Evolutionary conservation across 2,329 filamentous ascomycete species (phyloP), one percentile per base, ranked within the genome.

Genomic region (Juglanconis sp.): DNA sequence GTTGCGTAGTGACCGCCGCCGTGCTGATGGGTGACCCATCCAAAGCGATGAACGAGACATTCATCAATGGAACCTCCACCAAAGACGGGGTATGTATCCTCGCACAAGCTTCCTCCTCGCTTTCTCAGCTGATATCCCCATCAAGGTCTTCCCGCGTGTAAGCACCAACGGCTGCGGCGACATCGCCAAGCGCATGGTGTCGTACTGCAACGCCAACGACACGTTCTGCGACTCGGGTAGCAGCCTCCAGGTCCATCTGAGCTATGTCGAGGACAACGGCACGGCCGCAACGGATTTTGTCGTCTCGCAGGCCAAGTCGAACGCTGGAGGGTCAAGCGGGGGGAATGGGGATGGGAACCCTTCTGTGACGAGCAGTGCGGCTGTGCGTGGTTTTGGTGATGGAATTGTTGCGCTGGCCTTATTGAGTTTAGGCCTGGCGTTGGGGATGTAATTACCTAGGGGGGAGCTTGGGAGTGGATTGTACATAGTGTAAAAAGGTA

Each of bases 141-240:
- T 31, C 40, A 42, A 69, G 66, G 49, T 70, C 54, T 70, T 70
- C 49, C 64, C 66, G 24, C 67, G 69, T 4, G n/a, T 48, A 3
- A 58, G 65, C 47, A 44, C 59, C 15, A 53, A 64, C 5, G 59
- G 64, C 34, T 69, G 68, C 54, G 65, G 65, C 54, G 53, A 63
- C 5, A 67, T 66, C 49, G 59, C 64, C 9, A 56, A 57, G 38
- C 53, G 60, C 13, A 70, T 71, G 52, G 62, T 64, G 44, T 66
- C 64, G 48, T 70, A 65, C 60, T 70, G 69, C 53, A 65, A 71
- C 53, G 58, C 59, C 1, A 66, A 65, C 47, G 69, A 71, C 48
- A 62, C 67, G 2, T 71, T 68, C 55, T 71, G 69, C 61, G 67
- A 68, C 38, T 49, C 46, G 1, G 69, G 69, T 30, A 56, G 55